These are phyloP conservation scores for Trametes meyenii DNA, from an alignment of 768 basidiomycete species.

Conservation along the genomic window DNA sequence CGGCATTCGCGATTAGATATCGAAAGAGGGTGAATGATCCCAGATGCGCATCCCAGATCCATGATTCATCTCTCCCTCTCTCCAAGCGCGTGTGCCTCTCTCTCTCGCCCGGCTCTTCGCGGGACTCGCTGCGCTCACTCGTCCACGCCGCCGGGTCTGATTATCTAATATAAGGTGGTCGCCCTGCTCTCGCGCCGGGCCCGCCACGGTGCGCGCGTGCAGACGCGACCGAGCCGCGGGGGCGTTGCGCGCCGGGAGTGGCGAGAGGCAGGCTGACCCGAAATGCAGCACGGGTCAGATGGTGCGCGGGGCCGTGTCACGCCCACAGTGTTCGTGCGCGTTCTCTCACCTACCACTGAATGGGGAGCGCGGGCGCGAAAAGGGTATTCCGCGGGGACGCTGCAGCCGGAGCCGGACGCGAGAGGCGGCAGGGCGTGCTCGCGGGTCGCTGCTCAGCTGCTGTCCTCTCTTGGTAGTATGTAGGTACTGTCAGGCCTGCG, in stretches of 20 bases:
- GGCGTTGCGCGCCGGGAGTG: constrained; percentile 9
- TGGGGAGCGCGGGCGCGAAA: constrained; percentile 13
- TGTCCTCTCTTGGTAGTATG: too few species aligned
- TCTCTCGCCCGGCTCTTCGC: constrained; percentile 27
- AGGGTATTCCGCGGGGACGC: constrained; percentile 19
- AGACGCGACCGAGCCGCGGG: constrained; percentile 8
- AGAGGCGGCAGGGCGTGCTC: background rate
- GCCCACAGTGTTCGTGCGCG: constrained; percentile 5
- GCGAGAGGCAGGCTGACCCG: constrained; percentile 6
- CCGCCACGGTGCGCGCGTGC: background rate
- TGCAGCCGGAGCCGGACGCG: constrained; percentile 10
- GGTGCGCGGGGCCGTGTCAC: constrained; percentile 7
- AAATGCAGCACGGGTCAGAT: constrained; percentile 14
- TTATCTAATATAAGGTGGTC: constrained; percentile 23
- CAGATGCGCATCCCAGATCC: constrained; percentile 21
- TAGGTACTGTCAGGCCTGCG: too few species aligned
- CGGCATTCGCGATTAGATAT: constrained; percentile 29
- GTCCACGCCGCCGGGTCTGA: constrained; percentile 7
- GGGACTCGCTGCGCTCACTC: constrained; percentile 20
- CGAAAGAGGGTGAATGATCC: constrained; percentile 22
- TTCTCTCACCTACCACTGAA: constrained; percentile 12
- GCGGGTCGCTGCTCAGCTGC: background rate
- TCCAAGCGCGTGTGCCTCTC: constrained; percentile 10
- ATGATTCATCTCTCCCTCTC: constrained; percentile 10
- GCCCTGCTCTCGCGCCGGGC: background rate